Base-by-base conservation (phyloP, 805 yeast species). In the Candida chauliodis region DNA sequence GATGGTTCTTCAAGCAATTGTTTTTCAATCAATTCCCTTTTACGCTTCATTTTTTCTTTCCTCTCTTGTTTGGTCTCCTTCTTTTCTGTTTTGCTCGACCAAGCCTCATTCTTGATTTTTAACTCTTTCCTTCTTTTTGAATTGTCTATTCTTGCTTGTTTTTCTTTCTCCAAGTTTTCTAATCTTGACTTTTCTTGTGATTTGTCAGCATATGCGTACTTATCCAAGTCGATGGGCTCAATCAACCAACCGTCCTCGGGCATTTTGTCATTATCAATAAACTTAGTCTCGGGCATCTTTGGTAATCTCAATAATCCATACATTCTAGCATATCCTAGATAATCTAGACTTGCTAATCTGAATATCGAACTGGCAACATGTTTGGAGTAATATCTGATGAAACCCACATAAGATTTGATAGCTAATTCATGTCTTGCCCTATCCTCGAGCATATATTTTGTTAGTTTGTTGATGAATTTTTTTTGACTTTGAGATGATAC, bases 341-440 rank as follows among this genome's bases (percentile, higher is more conserved):
- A 84, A 55, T 91, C 95, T 39, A 93, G 61, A 6, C 78, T 61
- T 36, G 75, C 75, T 17, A 86, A 50, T 45, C 98, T 69, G 66
- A 93, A 93, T 13, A 93, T 91, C 0, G 97, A 89, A 4, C 82
- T 67, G 0, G 96, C 95, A 9, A 83, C 61, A 60, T 93, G 99
- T 55, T 89, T 90, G 10, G 89, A 76, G 55, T 93, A 93, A 55
- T 85, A 85, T 40, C 84, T 74, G 2, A 88, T 73, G 53, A 80
- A 91, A 1, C 89, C 89, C 26, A 93, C 95, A 54, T 81, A 91
- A 5, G 96, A 73, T 46, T 77, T 71, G 0, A 91, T 68, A 0
- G 93, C 91, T 15, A 76, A 71, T 47, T 93, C 99, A 58, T 88
- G 93, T 42, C 88, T 71, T 0, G 80, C 79, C 41, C 97, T 64